Evolutionary conservation across 495 filamentous ascomycete species (phyloP).

Genomic region (Articulospora tetracladia): DNA sequence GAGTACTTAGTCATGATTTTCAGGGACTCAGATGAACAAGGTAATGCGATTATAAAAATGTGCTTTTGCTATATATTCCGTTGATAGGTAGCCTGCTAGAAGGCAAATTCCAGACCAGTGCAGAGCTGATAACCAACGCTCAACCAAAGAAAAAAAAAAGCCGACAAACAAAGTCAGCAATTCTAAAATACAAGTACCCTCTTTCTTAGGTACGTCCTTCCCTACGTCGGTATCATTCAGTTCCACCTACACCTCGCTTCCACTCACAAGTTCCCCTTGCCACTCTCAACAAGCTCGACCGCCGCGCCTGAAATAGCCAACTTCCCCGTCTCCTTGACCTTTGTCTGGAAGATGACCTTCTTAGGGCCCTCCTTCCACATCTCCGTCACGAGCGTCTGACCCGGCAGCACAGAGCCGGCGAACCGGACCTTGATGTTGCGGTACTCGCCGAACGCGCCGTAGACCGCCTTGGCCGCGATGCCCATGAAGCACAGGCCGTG

Average conservation of each 20-base stretch:
- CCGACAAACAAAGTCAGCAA: no score
- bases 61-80: no score
- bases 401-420: constrained; percentile 86
- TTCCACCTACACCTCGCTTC: background rate
- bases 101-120: no score
- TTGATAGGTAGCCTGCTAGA: no score
- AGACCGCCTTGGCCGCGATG: constrained; percentile 84
- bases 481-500: constrained; percentile 97
- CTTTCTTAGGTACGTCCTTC: no score
- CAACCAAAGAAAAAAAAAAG: no score
- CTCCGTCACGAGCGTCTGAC: constrained; percentile 92
- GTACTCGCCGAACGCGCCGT: constrained; percentile 76
- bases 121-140: no score
- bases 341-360: constrained; percentile 83
- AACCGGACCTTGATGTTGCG: constrained; percentile 97
- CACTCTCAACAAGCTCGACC: constrained; percentile 62
- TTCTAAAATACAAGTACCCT: background rate
- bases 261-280: constrained; percentile 5
- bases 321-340: constrained; percentile 95
- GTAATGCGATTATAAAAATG: no score
- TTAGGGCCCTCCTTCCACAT: constrained; percentile 94
- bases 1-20: no score
- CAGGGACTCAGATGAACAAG: no score
- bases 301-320: constrained; percentile 83
- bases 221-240: no score